A percentile compares a stretch with the other conserved stretches of the same genome.
Conservation (phyloP, 768 basidiomycete genomes). For the Mycena chlorophos region DNA sequence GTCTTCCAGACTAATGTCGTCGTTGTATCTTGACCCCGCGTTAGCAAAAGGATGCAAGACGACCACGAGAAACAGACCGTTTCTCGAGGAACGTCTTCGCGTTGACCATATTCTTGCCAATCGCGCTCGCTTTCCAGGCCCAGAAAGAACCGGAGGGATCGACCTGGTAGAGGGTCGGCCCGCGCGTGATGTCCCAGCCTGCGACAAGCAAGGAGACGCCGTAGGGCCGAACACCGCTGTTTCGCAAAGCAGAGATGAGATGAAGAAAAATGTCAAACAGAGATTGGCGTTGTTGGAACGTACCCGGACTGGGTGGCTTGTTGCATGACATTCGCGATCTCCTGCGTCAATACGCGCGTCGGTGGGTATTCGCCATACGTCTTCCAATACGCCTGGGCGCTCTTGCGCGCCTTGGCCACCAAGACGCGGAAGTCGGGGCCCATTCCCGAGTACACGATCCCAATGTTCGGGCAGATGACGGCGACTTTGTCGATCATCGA, state of each 20-base stretch:
- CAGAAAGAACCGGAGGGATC: slow-evolving; percentile 99
- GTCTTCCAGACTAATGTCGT: slow-evolving; percentile 97
- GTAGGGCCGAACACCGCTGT: slow-evolving; percentile 96
- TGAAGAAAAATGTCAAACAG: slow-evolving; percentile 22
- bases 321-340: slow-evolving; percentile 98
- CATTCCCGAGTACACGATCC: slow-evolving; percentile 99
- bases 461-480: slow-evolving; percentile 97
- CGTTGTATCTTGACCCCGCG: slow-evolving; percentile 77
- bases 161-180: slow-evolving; percentile 96
- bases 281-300: slow-evolving; percentile 31
- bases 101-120: slow-evolving; percentile 99
- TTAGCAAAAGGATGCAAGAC: too few species aligned
- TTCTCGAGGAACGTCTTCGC: slow-evolving; percentile 99
- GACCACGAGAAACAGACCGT: too few species aligned
- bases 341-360: slow-evolving; percentile 93
- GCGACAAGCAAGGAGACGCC: slow-evolving; percentile 97
- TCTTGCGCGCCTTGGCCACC: slow-evolving; percentile 92
- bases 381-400: slow-evolving; percentile 99
- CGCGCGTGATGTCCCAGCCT: slow-evolving; percentile 93
- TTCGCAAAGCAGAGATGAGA: slow-evolving; percentile 34
- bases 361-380: slow-evolving; percentile 98
- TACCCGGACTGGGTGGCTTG: slow-evolving; percentile 98
- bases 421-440: slow-evolving; percentile 97
- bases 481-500: slow-evolving; percentile 98
- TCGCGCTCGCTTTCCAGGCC: slow-evolving; percentile 99